A percentile compares a stretch with the other conserved stretches of the same genome.
Evolutionary conservation across 2,329 filamentous ascomycete species (phyloP).

Genomic region (Ophiosphaerella narmari): DNA sequence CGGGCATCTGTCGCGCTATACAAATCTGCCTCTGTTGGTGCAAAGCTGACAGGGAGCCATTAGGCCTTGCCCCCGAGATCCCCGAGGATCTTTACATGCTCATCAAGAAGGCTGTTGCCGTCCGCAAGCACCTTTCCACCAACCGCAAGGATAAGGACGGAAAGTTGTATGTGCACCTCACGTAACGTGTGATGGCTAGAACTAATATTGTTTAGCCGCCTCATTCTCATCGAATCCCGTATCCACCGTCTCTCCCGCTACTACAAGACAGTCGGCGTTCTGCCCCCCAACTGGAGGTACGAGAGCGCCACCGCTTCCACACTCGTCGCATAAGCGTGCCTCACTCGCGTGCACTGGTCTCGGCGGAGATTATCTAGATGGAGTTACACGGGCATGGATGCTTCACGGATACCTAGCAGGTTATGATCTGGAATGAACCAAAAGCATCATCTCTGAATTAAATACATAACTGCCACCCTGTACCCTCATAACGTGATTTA

Average conservation of each 20-base stretch:
- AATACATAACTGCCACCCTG: slow-evolving; percentile 20
- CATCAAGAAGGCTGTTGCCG: slow-evolving; percentile 94
- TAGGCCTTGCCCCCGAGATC: slow-evolving; percentile 97
- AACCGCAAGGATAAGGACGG: slow-evolving; percentile 99
- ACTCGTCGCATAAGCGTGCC: slow-evolving; percentile 49
- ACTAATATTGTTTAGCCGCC: slow-evolving; percentile 61
- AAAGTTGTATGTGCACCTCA: slow-evolving; percentile 70
- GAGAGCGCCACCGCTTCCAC: slow-evolving; percentile 85
- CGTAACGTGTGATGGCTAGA: neutral
- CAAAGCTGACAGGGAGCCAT: slow-evolving; percentile 43
- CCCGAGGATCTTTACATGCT: slow-evolving; percentile 99
- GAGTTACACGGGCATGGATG: slow-evolving; percentile 45
- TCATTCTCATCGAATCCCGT: slow-evolving; percentile 99
- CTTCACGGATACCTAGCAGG: slow-evolving; percentile 41
- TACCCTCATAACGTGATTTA: slow-evolving; percentile 8
- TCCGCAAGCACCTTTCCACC: slow-evolving; percentile 99
- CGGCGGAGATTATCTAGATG: slow-evolving; percentile 36
- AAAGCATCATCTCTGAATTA: slow-evolving; percentile 39
- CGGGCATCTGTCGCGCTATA: slow-evolving; percentile 70
- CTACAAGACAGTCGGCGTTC: slow-evolving; percentile 93
- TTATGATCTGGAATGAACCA: slow-evolving; percentile 46
- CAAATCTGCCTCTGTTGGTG: slow-evolving; percentile 52
- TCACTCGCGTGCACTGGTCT: slow-evolving; percentile 26
- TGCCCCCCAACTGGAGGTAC: slow-evolving; percentile 97
- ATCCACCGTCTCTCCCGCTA: slow-evolving; percentile 99